These are phyloP conservation scores for Eucalyptus sideroxylon DNA, from an alignment of 345 rosid species.

Conservation along the genomic window DNA sequence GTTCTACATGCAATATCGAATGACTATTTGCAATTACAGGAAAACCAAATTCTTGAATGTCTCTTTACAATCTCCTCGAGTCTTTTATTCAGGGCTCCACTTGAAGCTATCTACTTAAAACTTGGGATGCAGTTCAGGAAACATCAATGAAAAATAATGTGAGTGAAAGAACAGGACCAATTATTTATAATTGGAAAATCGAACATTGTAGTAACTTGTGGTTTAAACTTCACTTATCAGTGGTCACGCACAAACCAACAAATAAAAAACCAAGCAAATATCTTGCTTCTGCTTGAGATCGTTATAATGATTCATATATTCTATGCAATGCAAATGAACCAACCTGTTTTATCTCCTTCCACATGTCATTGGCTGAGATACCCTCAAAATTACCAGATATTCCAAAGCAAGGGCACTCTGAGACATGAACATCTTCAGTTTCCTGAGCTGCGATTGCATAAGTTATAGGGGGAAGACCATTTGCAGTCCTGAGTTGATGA, in stretches of 20 bases:
- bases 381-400: conserved; percentile 59
- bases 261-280: neutral
- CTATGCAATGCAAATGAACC: neutral
- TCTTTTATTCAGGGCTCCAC: neutral
- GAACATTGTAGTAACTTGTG: neutral
- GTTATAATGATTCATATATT: neutral
- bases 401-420: conserved; percentile 65
- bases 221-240: neutral
- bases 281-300: neutral
- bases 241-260: neutral
- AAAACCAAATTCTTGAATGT: neutral
- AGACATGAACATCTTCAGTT: conserved; percentile 47
- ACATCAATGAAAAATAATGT: neutral
- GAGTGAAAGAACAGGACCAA: neutral
- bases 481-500: conserved; percentile 44
- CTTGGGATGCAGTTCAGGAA: neutral
- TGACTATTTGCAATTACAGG: neutral
- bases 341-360: conserved; percentile 80
- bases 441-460: conserved; percentile 69
- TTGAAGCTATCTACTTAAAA: neutral
- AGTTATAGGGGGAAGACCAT: conserved; percentile 39
- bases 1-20: neutral
- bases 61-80: neutral
- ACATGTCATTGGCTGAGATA: conserved; percentile 74
- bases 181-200: neutral